These are phyloP conservation scores for Salix exigua DNA, from an alignment of 345 rosid species.

Conservation along the genomic window DNA sequence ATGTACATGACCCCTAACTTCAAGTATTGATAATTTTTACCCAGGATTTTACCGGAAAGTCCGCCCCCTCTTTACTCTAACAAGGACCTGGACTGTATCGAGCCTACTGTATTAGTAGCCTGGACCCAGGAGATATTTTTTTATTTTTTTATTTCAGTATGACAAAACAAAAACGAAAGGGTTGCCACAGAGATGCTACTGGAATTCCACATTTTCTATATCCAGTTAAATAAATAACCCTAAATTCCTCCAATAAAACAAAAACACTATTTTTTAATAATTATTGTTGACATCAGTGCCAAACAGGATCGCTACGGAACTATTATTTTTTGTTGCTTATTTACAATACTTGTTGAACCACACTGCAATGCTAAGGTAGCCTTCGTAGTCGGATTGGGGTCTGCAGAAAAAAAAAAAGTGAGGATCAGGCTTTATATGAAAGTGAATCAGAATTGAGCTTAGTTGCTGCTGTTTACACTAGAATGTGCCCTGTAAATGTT, in stretches of 20 bases:
- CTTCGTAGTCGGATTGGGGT: not conserved
- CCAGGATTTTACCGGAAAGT: not conserved
- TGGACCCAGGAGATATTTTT: no score
- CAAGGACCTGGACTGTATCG: not conserved
- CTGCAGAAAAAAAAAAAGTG: slow-evolving; percentile 12
- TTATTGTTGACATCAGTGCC: no score
- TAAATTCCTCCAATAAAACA: no score
- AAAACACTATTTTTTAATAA: no score
- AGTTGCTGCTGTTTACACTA: not conserved
- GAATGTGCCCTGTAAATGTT: not conserved
- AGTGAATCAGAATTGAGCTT: not conserved
- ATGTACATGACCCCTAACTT: no score
- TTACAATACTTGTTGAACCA: not conserved
- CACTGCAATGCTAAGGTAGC: not conserved
- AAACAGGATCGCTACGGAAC: no score
- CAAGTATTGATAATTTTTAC: no score
- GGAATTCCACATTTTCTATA: no score
- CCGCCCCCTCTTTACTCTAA: not conserved
- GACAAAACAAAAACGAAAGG: no score
- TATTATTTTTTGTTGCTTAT: not conserved
- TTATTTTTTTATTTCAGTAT: no score
- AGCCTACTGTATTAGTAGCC: rapidly evolving
- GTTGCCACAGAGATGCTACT: no score
- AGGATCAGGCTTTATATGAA: slow-evolving; percentile 12
- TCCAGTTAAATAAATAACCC: rapidly evolving